phyloP scores from a whole-genome alignment of 2,329 filamentous ascomycete species.

The Verticillium tricorpus region DNA sequence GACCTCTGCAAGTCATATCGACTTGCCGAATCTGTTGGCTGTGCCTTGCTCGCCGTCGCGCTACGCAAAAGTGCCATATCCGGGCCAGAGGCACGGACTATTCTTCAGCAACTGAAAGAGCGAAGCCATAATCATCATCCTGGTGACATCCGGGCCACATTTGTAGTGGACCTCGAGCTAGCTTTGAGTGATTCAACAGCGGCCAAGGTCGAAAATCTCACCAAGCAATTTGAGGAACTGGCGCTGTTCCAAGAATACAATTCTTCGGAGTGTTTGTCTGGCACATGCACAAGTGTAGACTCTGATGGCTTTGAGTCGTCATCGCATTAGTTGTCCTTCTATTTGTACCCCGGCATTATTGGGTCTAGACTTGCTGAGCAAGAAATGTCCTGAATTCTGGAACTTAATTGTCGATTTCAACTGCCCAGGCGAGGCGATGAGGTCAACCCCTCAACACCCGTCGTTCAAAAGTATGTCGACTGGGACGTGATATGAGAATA shows the following conservation, averaged over 20 bases:
- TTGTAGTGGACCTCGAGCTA: constrained; percentile 32
- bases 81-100: constrained; percentile 19
- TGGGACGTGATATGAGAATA: background rate
- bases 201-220: constrained; percentile 27
- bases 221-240: constrained; percentile 26
- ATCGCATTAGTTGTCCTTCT: background rate
- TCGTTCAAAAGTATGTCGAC: background rate
- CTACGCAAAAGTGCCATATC: constrained; percentile 26
- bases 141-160: constrained; percentile 24
- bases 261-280: background rate
- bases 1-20: constrained; percentile 27
- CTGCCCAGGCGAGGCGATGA: background rate
- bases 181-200: constrained; percentile 26
- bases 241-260: constrained; percentile 25
- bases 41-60: constrained; percentile 29
- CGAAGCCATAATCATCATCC: constrained; percentile 13
- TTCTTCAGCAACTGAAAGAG: constrained; percentile 24
- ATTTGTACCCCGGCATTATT: background rate
- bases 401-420: background rate
- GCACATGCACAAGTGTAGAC: background rate
- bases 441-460: background rate
- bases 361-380: background rate
- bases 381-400: background rate
- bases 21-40: constrained; percentile 27
- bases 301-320: background rate